phyloP scores from a whole-genome alignment of 257 asterid species.

The Solanum chaucha region DNA sequence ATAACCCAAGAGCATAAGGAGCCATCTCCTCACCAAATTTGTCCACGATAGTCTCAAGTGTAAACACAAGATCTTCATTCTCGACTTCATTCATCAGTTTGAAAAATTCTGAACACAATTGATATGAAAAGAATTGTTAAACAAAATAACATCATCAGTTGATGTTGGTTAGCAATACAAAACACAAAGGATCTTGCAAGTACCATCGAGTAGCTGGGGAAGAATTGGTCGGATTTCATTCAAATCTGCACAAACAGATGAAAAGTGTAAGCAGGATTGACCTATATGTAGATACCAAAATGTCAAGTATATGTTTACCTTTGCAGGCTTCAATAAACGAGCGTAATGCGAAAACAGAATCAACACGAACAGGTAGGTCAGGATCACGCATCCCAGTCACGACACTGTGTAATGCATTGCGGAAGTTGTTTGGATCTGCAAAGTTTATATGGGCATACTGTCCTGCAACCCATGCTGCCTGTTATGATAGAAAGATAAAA shows the following conservation, averaged over 20 bases:
- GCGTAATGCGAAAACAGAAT: constrained; percentile 93
- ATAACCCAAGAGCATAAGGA: constrained; percentile 92
- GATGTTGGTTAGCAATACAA: not conserved
- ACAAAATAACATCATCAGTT: not conserved
- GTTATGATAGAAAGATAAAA: constrained; percentile 7
- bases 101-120: constrained; percentile 59
- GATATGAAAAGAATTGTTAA: not conserved
- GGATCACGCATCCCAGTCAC: constrained; percentile 99
- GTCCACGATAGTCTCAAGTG: constrained; percentile 97
- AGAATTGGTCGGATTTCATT: constrained; percentile 87
- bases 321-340: constrained; percentile 93
- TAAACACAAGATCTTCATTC: constrained; percentile 97
- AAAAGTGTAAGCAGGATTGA: not conserved
- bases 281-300: not conserved
- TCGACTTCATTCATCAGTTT: constrained; percentile 97
- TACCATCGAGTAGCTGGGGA: constrained; percentile 94
- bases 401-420: constrained; percentile 75
- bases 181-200: not conserved
- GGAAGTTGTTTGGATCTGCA: constrained; percentile 77
- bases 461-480: constrained; percentile 99
- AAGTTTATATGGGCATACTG: constrained; percentile 88
- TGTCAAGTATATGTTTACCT: constrained; percentile 28
- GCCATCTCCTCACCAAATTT: constrained; percentile 99
- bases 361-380: constrained; percentile 97
- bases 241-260: constrained; percentile 44